Evolutionary conservation across 495 filamentous ascomycete species (phyloP).

Genomic region (Darksidea phi): DNA sequence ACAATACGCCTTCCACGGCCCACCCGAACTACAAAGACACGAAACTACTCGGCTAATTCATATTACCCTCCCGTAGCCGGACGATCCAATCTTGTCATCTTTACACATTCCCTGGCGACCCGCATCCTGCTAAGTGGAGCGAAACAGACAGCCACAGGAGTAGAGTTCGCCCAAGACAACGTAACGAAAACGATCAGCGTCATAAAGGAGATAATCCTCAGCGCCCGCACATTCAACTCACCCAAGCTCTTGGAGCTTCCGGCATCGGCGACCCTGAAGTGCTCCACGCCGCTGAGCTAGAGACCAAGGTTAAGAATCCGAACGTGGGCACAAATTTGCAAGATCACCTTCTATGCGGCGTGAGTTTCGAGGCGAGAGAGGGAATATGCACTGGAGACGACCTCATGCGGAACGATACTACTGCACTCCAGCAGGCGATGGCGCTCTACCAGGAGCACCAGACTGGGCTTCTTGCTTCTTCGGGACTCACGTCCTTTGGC

Average conservation of each 20-base stretch:
- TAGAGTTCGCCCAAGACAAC: neutral
- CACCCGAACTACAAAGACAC: slow-evolving; percentile 7
- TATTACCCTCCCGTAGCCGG: slow-evolving; percentile 8
- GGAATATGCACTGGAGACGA: slow-evolving; percentile 9
- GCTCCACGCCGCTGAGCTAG: slow-evolving; percentile 6
- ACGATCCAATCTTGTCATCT: slow-evolving; percentile 2
- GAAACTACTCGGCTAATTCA: slow-evolving; percentile 4
- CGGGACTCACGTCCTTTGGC: slow-evolving; percentile 5
- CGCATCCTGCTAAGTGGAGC: neutral
- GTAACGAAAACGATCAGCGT: neutral
- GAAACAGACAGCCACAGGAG: neutral
- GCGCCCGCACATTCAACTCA: slow-evolving; percentile 15
- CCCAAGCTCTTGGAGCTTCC: slow-evolving; percentile 28
- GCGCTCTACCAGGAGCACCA: slow-evolving; percentile 8
- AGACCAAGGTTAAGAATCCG: slow-evolving; percentile 6
- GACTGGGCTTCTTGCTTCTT: slow-evolving; percentile 2
- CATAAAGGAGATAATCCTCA: slow-evolving; percentile 28
- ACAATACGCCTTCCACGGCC: slow-evolving; percentile 3
- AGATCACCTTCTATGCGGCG: slow-evolving; percentile 21
- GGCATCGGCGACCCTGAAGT: slow-evolving; percentile 27
- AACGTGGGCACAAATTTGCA: slow-evolving; percentile 29
- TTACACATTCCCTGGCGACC: neutral
- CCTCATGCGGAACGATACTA: slow-evolving; percentile 5
- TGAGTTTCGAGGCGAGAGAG: slow-evolving; percentile 22
- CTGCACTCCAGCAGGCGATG: slow-evolving; percentile 9